Evolutionary conservation across 306 rosid species (phyloP).

Genomic region (Rosa multiflora): DNA sequence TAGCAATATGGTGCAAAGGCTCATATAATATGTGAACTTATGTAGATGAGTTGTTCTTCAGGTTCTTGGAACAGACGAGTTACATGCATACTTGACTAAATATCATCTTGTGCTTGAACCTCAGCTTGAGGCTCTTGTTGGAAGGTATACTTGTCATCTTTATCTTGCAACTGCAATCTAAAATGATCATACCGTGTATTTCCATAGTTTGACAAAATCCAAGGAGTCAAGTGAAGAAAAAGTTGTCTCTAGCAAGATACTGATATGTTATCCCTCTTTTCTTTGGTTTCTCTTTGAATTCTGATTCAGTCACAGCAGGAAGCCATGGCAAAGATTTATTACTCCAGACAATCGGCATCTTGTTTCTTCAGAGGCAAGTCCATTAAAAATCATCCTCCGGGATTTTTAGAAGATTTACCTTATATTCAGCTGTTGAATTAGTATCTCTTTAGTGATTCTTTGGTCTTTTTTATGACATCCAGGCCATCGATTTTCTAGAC

Average conservation of each 20-base stretch:
- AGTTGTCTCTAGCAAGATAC: constrained; percentile 5
- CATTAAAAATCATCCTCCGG: not conserved
- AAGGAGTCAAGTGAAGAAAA: not conserved
- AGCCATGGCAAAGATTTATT: constrained; percentile 87
- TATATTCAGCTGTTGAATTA: not conserved
- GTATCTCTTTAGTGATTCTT: constrained; percentile 1
- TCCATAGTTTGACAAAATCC: not conserved
- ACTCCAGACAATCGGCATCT: constrained; percentile 84
- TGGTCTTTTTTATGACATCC: constrained; percentile 14
- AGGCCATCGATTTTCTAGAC: constrained; percentile 97
- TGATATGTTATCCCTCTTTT: not conserved
- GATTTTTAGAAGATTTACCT: not conserved
- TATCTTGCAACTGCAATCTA: not conserved
- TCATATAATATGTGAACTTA: not conserved
- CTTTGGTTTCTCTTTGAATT: constrained; percentile 14
- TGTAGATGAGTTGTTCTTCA: constrained; percentile 19
- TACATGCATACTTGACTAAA: constrained; percentile 45
- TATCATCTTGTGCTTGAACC: constrained; percentile 49
- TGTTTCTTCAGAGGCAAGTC: constrained; percentile 80
- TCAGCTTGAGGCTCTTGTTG: constrained; percentile 50
- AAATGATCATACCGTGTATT: not conserved
- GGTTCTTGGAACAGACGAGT: constrained; percentile 53
- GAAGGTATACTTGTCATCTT: constrained; percentile 35
- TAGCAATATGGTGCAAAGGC: not conserved
- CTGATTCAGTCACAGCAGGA: constrained; percentile 78